Conservation (phyloP, 352 stramenopile species). For the Pythium utonaiense region DNA sequence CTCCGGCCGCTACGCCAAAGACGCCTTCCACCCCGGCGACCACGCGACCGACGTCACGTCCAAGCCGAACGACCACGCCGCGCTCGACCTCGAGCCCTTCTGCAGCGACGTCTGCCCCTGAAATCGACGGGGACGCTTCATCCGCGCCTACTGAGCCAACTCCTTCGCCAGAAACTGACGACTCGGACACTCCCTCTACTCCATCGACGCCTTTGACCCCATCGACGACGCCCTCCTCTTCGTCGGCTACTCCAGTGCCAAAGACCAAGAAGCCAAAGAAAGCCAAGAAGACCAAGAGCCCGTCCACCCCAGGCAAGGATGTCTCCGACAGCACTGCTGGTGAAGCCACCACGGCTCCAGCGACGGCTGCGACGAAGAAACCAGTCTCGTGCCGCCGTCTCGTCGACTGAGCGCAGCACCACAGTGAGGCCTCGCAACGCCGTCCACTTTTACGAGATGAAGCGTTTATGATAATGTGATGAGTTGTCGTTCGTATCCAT, state of each 20-base stretch:
- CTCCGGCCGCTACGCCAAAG: constrained; percentile 3
- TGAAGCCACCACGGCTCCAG: background rate
- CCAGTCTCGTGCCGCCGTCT: background rate
- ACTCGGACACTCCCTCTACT: no score
- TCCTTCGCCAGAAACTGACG: no score
- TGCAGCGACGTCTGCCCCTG: background rate
- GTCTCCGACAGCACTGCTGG: background rate
- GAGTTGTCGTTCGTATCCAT: no score
- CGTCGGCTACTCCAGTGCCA: constrained; percentile 18
- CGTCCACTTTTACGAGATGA: no score
- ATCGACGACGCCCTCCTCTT: constrained; percentile 6
- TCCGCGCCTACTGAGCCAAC: no score
- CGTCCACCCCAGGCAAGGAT: background rate
- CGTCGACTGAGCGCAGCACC: no score
- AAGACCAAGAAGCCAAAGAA: constrained; percentile 17
- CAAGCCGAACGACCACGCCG: no score
- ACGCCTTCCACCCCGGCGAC: constrained; percentile 4
- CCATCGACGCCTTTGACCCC: no score
- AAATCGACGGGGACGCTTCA: background rate
- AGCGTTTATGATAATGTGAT: no score
- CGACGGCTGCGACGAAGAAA: constrained; percentile 4
- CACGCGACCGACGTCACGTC: no score
- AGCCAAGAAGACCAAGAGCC: background rate
- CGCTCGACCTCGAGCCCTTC: no score
- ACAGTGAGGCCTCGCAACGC: no score